phyloP scores from a whole-genome alignment of 2,329 filamentous ascomycete species.

The Rhinocladiella mackenziei region DNA sequence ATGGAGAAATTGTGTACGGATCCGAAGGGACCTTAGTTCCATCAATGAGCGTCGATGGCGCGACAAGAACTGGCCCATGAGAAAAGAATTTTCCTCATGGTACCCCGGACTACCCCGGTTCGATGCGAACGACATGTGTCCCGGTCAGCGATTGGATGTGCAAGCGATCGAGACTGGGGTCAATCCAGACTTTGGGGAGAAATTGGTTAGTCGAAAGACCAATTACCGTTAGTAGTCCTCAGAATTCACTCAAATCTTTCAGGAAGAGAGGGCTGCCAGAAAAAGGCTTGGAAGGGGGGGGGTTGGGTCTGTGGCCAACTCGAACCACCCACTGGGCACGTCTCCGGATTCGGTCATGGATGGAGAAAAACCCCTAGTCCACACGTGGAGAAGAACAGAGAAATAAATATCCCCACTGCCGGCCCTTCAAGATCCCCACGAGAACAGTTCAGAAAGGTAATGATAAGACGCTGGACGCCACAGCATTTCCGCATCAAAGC shows the following conservation, averaged over 20 bases:
- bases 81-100: conserved; percentile 7
- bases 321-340: too few relatives aligned
- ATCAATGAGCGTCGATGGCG: conserved; percentile 3
- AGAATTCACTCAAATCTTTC: too few relatives aligned
- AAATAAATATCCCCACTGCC: conserved; percentile 8
- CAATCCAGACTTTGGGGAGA: conserved; percentile 11
- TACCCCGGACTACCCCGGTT: conserved; percentile 22
- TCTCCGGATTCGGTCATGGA: too few relatives aligned
- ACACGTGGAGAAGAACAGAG: conserved; percentile 10
- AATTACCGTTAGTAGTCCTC: background rate
- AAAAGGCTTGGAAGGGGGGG: too few relatives aligned
- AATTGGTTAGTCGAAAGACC: background rate
- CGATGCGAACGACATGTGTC: background rate
- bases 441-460: background rate
- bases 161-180: conserved; percentile 3
- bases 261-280: too few relatives aligned
- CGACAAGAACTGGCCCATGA: conserved; percentile 2
- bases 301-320: too few relatives aligned
- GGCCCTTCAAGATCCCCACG: conserved; percentile 3
- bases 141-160: conserved; percentile 13
- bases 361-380: too few relatives aligned
- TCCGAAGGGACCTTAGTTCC: conserved; percentile 13
- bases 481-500: background rate
- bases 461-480: too few relatives aligned
- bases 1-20: conserved; percentile 18